These are phyloP conservation scores for Metarhizium rileyi DNA, from an alignment of 2,329 filamentous ascomycete genomes.

Conservation along the genomic window DNA sequence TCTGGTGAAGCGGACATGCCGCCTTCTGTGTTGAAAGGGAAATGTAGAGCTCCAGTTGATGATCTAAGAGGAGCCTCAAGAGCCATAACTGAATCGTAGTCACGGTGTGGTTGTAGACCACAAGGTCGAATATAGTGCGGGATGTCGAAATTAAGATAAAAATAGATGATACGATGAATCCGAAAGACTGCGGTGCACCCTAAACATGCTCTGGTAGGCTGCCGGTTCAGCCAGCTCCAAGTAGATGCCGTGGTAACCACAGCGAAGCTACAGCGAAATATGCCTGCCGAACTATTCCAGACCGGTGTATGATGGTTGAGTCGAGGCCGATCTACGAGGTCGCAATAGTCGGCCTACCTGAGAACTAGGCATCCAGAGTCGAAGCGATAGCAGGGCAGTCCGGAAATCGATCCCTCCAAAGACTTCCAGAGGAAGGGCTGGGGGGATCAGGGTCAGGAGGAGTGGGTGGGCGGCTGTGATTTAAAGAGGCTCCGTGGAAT, in stretches of 20 bases:
- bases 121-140: not conserved
- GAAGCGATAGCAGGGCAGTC: slow-evolving; percentile 10
- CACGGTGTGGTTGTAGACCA: not conserved
- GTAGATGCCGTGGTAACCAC: not conserved
- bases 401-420: slow-evolving; percentile 10
- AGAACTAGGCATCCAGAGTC: slow-evolving; percentile 15
- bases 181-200: slow-evolving; percentile 14
- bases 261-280: slow-evolving; percentile 2
- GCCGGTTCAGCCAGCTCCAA: not conserved
- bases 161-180: not conserved
- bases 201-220: slow-evolving; percentile 4
- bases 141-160: not conserved
- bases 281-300: slow-evolving; percentile 3
- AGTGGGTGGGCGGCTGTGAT: slow-evolving; percentile 21
- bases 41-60: slow-evolving; percentile 42
- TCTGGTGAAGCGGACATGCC: slow-evolving; percentile 47
- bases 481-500: slow-evolving; percentile 20
- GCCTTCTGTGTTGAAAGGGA: slow-evolving; percentile 31
- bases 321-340: slow-evolving; percentile 11
- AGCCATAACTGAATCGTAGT: slow-evolving; percentile 19
- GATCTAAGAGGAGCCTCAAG: slow-evolving; percentile 48
- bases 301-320: slow-evolving; percentile 2
- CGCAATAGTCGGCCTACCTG: slow-evolving; percentile 12
- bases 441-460: slow-evolving; percentile 4
- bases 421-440: slow-evolving; percentile 10